Evolutionary conservation across 139 green algal species (phyloP), one percentile per base, ranked within the genome.

Genomic region (Auxenochlorella protothecoides): DNA sequence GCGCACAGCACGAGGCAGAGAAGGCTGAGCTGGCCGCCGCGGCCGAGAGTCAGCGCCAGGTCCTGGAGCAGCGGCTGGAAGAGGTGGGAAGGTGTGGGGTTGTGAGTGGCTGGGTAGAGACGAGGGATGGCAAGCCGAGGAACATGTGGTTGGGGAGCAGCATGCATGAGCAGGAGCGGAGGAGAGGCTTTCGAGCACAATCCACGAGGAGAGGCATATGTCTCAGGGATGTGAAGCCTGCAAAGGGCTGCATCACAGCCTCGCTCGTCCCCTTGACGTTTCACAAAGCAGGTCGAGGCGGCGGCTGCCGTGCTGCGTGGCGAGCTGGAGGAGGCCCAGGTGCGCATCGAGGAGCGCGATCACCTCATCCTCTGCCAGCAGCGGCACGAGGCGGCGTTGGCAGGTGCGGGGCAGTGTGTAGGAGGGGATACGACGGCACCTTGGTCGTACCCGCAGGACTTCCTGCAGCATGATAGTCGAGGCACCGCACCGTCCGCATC

Each of bases 351-450:
- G 59, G 79, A 85, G 69, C 69, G 76, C 0, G 82, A 85, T 4
- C 78, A 78, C 65, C 72, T 82, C 10, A 81, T 87, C n/a, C 68
- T 55, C 44, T 55, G 54, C n/a, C 82, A 87, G 14, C 61, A 78
- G 65, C 70, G 68, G 4, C 72, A 73, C 44, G 74, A 83, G 68
- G 59, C 59, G 5, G 27, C 63, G 2, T 53, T 67, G 27, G 63
- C 63, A 67, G 63, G 63, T 44, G 44, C 27, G 27, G 27, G 27
- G 27, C 27, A 1, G 27, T 44, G 27, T 44, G 27, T 44, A 44
- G 0, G 27, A 44, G 27, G 27, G 27, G 27, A 1, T 44, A 44
- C 27, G 27, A 44, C 1, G 27, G 27, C 27, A 1, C 27, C 27
- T 44, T 44, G 27, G 1, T 44, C 27, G 27, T 44, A 44, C 27